These are phyloP conservation scores for Polyplosphaeria fusca DNA, from an alignment of 495 filamentous ascomycete genomes.

Conservation along the genomic window DNA sequence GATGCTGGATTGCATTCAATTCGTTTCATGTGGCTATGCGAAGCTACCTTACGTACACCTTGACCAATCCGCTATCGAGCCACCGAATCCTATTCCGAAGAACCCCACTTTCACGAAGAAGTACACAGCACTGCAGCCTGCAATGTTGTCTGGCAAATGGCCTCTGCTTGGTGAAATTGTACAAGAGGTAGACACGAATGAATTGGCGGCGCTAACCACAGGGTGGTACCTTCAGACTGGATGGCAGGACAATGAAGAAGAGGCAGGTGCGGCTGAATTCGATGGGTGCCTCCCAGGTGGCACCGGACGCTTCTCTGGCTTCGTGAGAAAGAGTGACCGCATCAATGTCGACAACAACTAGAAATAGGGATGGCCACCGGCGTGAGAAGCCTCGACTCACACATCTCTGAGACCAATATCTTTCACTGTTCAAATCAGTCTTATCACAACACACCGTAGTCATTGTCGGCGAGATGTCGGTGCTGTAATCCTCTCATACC, in stretches of 20 bases:
- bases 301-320: slow-evolving; percentile 35
- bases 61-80: slow-evolving; percentile 33
- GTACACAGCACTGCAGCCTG: slow-evolving; percentile 12
- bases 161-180: slow-evolving; percentile 36
- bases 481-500: too few relatives aligned
- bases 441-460: too few relatives aligned
- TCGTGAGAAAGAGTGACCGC: slow-evolving; percentile 10
- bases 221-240: slow-evolving; percentile 36
- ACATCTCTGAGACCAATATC: too few relatives aligned
- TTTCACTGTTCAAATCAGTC: too few relatives aligned
- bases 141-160: slow-evolving; percentile 22
- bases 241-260: slow-evolving; percentile 31
- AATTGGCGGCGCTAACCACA: slow-evolving; percentile 29
- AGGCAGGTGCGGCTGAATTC: slow-evolving; percentile 34
- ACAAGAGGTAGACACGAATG: slow-evolving; percentile 33
- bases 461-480: too few relatives aligned
- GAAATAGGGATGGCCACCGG: background rate
- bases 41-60: slow-evolving; percentile 24
- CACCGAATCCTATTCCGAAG: background rate
- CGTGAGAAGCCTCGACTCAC: too few relatives aligned
- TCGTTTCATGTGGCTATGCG: slow-evolving; percentile 41
- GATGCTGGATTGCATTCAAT: slow-evolving; percentile 20
- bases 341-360: background rate
- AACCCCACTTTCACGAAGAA: slow-evolving; percentile 28
- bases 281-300: slow-evolving; percentile 39